These are phyloP conservation scores for Isoetes engelmannii DNA, from an alignment of 83 land plant genomes.

Conservation along the genomic window DNA sequence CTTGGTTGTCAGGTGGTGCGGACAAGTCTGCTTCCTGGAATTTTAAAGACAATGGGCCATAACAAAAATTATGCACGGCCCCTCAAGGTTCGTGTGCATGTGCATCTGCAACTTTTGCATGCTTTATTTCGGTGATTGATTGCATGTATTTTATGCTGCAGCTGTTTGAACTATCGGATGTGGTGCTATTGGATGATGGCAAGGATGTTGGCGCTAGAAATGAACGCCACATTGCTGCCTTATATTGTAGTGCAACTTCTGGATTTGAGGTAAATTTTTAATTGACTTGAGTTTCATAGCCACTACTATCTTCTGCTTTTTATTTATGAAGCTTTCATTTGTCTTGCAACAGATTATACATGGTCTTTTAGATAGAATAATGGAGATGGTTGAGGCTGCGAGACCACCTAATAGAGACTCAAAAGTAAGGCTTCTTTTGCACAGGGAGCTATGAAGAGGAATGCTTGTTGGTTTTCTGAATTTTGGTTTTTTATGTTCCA, in stretches of 20 bases:
- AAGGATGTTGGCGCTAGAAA: constrained; percentile 92
- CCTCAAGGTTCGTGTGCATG: constrained; percentile 49
- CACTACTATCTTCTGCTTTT: not conserved
- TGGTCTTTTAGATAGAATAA: constrained; percentile 76
- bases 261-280: constrained; percentile 72
- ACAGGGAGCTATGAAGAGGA: not conserved
- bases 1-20: constrained; percentile 55
- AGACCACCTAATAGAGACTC: constrained; percentile 33
- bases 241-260: constrained; percentile 71
- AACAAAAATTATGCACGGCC: constrained; percentile 88
- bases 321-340: not conserved
- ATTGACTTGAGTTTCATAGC: not conserved
- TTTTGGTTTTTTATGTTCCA: not conserved
- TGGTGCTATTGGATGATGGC: constrained; percentile 47
- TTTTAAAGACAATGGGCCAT: constrained; percentile 73
- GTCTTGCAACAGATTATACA: constrained; percentile 55
- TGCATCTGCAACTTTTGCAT: not conserved
- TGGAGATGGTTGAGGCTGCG: constrained; percentile 62
- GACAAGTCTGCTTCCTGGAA: constrained; percentile 78
- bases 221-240: constrained; percentile 67
- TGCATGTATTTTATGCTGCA: constrained; percentile 21
- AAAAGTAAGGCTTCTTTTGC: constrained; percentile 8
- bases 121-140: not conserved
- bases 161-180: constrained; percentile 93
- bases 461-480: not conserved